Evolutionary conservation across 805 yeast species (phyloP).

Genomic region (Metschnikowia reukaufii): DNA sequence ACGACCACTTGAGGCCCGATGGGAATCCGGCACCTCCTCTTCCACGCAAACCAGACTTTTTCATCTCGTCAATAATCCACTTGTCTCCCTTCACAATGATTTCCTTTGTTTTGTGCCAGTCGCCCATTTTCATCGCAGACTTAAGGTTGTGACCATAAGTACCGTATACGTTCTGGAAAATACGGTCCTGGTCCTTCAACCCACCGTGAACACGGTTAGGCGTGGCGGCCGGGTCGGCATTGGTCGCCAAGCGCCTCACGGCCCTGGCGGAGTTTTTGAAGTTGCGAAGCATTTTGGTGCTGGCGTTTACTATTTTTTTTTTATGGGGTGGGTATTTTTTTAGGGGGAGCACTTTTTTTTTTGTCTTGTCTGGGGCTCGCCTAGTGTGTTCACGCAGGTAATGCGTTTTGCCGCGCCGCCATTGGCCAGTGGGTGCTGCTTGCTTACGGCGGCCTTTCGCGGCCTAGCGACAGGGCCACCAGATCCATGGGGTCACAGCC

Average conservation of each 20-base stretch:
- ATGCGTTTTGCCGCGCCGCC: constrained; percentile 16
- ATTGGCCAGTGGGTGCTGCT: constrained; percentile 15
- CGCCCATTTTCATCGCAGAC: constrained; percentile 77
- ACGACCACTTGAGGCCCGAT: constrained; percentile 87
- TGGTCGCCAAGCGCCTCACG: constrained; percentile 44
- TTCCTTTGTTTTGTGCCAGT: constrained; percentile 91
- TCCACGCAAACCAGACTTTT: constrained; percentile 81
- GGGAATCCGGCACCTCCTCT: constrained; percentile 96
- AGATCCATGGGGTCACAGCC: too few species aligned
- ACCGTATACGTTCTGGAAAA: constrained; percentile 80
- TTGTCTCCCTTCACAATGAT: constrained; percentile 78
- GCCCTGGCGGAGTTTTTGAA: constrained; percentile 27
- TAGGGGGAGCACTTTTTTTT: not conserved
- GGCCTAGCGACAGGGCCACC: too few species aligned
- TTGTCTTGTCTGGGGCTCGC: too few species aligned
- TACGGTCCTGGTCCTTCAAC: constrained; percentile 77
- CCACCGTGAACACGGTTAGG: constrained; percentile 68
- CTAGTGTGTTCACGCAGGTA: constrained; percentile 9
- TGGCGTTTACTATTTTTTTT: constrained; percentile 2
- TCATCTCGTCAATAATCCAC: constrained; percentile 88
- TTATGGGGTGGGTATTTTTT: constrained; percentile 9
- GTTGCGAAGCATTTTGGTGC: constrained; percentile 36
- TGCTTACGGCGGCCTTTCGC: not conserved
- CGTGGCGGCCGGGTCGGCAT: constrained; percentile 46
- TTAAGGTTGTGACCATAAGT: constrained; percentile 74